Evolutionary conservation across 2,329 filamentous ascomycete species (phyloP).

Genomic region (Verticillium alfalfae): DNA sequence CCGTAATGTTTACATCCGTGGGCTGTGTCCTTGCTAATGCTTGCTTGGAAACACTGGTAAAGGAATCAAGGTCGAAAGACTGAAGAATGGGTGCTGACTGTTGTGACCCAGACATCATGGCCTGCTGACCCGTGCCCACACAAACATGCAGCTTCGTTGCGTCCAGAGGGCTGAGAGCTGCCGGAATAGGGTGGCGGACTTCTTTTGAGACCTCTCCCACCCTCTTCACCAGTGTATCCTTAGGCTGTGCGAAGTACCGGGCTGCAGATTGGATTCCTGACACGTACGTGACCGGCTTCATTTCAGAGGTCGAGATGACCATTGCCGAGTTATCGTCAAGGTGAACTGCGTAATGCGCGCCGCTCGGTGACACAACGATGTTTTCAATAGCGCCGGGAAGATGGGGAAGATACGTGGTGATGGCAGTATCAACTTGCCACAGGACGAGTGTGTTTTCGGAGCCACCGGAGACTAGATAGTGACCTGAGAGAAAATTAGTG

Average conservation of each 20-base stretch:
- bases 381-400: constrained; percentile 80
- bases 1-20: constrained; percentile 72
- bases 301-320: constrained; percentile 82
- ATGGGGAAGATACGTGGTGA: constrained; percentile 82
- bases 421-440: constrained; percentile 88
- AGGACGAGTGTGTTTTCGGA: constrained; percentile 83
- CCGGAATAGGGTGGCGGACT: constrained; percentile 48
- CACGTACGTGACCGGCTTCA: constrained; percentile 78
- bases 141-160: constrained; percentile 63
- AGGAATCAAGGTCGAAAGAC: constrained; percentile 76
- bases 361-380: constrained; percentile 72
- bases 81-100: constrained; percentile 62
- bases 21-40: constrained; percentile 83
- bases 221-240: constrained; percentile 48
- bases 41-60: constrained; percentile 77
- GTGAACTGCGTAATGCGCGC: constrained; percentile 77
- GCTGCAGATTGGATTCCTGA: constrained; percentile 70
- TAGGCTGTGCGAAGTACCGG: constrained; percentile 41
- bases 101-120: constrained; percentile 42
- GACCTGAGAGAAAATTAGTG: constrained; percentile 50
- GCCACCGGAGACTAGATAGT: constrained; percentile 92
- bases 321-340: constrained; percentile 90
- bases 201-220: constrained; percentile 39
- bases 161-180: constrained; percentile 56
- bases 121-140: constrained; percentile 57